Base-by-base conservation (phyloP, 768 basidiomycete genomes). In the Coprinopsis strossmayeri region DNA sequence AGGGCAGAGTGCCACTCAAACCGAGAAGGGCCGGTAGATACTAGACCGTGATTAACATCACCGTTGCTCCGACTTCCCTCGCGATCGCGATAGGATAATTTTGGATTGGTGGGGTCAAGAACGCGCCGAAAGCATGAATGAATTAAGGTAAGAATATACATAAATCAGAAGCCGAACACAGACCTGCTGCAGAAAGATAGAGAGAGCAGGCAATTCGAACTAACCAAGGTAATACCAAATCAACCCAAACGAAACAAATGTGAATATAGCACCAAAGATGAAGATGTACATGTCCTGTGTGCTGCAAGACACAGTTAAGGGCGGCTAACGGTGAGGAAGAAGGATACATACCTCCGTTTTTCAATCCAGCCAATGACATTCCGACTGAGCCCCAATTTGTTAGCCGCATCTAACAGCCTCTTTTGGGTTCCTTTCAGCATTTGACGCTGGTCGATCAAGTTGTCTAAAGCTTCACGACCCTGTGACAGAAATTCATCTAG, bases 291-390 rank as follows among this genome's bases (percentile, higher is more conserved):
- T 91, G 61, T 99, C 95, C 62, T 95, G 94, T 35, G 86, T 92
- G 61, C 94, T 95, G 62, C 9, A 35, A 27, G 21, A 46, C 32
- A 45, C 28, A 38, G 28, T 60, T 24, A 51, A 23, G 39, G 38
- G 17, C 45, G 37, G 39, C 20, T n/a, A 3, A 34, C 25, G 20
- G 13, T 38, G 30, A 45, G 35, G 20, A 35, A 23, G 21, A 40
- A 23, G 11, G 17, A 18, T 13, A 73, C 80, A 50, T 53, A 91
- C 93, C 91, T 96, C 65, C 96, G 74, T 53, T 84, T 78, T 61
- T 99, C 96, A 55, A 99, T 94, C 91, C 94, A 99, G 5, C 89
- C 84, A 64, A 99, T 97, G 27, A 95, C 94, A 61, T 95, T 79
- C 52, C 93, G 76, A 64, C 93, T 93, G 61, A 98, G 68, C 0